These are phyloP conservation scores for Neonectria hederae DNA, from an alignment of 2,329 filamentous ascomycete species.

Conservation along the genomic window DNA sequence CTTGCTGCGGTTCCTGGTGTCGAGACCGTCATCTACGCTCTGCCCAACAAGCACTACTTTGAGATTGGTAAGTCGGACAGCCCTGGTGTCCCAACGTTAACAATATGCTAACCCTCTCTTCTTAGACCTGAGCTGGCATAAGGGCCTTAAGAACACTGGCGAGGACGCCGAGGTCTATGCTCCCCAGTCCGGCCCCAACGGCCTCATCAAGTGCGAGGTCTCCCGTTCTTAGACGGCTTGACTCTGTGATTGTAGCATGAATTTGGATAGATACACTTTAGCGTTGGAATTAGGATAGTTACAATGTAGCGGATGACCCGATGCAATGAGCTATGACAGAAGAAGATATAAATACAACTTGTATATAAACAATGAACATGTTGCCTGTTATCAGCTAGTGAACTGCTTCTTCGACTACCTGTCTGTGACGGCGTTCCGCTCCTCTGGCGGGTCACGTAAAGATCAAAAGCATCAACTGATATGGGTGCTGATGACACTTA, in stretches of 20 bases:
- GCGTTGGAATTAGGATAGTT: conserved; percentile 16
- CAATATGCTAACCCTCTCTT: conserved; percentile 28
- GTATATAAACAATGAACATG: conserved; percentile 9
- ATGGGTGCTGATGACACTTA: background rate
- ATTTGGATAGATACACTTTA: conserved; percentile 19
- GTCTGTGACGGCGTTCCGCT: background rate
- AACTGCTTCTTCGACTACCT: background rate
- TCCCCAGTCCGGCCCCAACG: conserved; percentile 92
- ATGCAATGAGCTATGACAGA: conserved; percentile 33
- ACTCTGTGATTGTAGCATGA: conserved; percentile 12
- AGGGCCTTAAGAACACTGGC: conserved; percentile 93
- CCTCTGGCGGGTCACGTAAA: background rate
- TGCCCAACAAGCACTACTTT: conserved; percentile 99
- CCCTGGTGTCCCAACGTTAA: conserved; percentile 2
- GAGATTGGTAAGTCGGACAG: conserved; percentile 76
- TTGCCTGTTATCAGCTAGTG: background rate
- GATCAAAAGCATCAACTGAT: background rate
- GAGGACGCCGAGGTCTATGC: conserved; percentile 95
- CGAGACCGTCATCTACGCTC: conserved; percentile 78
- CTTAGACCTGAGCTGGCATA: conserved; percentile 93
- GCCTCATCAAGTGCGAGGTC: conserved; percentile 94
- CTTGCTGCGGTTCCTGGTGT: conserved; percentile 78
- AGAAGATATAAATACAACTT: conserved; percentile 27
- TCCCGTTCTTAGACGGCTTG: conserved; percentile 57
- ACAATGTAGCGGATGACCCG: conserved; percentile 20